A percentile compares a stretch with the other conserved stretches of the same genome.
Evolutionary conservation across 371 early-diverging fungal genomes (phyloP).

Genomic region (Zychaea mexicana): DNA sequence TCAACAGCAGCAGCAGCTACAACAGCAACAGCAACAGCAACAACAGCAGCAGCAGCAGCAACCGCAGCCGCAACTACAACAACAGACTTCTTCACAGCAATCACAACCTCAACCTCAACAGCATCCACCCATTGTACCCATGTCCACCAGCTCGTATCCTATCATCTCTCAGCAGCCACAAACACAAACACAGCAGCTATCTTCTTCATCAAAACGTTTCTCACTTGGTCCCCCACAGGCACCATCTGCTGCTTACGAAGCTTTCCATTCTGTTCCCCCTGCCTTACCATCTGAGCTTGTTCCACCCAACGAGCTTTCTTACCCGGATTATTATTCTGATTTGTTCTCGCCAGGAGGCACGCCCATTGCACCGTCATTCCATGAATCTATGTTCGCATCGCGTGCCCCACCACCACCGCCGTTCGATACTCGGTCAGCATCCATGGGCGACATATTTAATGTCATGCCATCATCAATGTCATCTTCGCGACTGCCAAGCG

Average conservation of each 20-base stretch:
- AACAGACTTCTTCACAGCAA: background rate
- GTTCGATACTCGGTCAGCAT: conserved; percentile 6
- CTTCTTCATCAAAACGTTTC: conserved; percentile 10
- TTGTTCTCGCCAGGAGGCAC: conserved; percentile 36
- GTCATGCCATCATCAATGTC: conserved; percentile 9
- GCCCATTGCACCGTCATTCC: background rate
- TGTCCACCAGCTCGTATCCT: conserved; percentile 20
- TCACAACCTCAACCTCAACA: too few species aligned
- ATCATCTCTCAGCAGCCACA: conserved; percentile 26
- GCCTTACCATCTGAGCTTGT: conserved; percentile 46
- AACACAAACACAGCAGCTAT: background rate
- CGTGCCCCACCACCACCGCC: conserved; percentile 9
- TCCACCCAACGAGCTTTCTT: conserved; percentile 48
- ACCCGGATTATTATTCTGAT: conserved; percentile 48
- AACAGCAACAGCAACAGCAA: too few species aligned
- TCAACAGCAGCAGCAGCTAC: too few species aligned
- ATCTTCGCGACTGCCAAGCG: conserved; percentile 18
- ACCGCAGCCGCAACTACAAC: background rate
- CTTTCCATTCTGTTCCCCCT: conserved; percentile 47
- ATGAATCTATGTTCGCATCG: conserved; percentile 27
- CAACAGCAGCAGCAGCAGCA: too few species aligned
- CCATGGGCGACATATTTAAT: conserved; percentile 15
- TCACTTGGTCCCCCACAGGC: background rate
- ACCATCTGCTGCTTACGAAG: conserved; percentile 35
- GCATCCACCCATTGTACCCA: conserved; percentile 15